These are phyloP conservation scores for Crithidia expoeki DNA, from an alignment of 208 protist genomes.

Conservation along the genomic window DNA sequence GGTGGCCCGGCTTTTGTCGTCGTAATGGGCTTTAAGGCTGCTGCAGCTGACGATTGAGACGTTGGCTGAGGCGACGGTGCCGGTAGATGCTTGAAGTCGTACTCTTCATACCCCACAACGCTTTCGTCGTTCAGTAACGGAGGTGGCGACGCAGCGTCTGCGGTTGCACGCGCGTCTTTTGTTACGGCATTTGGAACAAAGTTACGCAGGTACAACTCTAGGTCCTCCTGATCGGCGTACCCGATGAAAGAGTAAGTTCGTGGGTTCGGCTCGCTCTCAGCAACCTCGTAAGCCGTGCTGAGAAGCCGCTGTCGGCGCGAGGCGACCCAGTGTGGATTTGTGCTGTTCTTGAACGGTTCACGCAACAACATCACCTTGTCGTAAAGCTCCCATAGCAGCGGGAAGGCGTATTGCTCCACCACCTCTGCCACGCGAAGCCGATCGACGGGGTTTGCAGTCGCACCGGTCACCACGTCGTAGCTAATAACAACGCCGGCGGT, in stretches of 20 bases:
- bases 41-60: neutral
- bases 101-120: constrained; percentile 1
- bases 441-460: neutral
- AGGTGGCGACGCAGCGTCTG: neutral
- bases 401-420: constrained; percentile 32
- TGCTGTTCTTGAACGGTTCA: neutral
- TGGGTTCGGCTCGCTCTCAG: neutral
- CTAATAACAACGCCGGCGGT: constrained; percentile 1
- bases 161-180: no score
- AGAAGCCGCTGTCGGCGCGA: constrained; percentile 16
- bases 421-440: constrained; percentile 15
- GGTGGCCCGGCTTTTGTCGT: no score
- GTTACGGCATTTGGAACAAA: neutral
- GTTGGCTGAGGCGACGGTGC: neutral
- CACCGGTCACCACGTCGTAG: constrained; percentile 20
- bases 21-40: no score
- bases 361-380: constrained; percentile 17
- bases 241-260: constrained; percentile 4
- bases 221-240: neutral
- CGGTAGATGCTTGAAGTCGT: constrained; percentile 12
- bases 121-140: neutral
- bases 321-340: constrained; percentile 6
- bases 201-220: constrained; percentile 9
- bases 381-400: constrained; percentile 42
- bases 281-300: constrained; percentile 3